Percentiles rank a stretch among this genome's conserved stretches.
Evolutionary conservation across 2,329 filamentous ascomycete species (phyloP).

Genomic region (Arthrinium phaeospermum): DNA sequence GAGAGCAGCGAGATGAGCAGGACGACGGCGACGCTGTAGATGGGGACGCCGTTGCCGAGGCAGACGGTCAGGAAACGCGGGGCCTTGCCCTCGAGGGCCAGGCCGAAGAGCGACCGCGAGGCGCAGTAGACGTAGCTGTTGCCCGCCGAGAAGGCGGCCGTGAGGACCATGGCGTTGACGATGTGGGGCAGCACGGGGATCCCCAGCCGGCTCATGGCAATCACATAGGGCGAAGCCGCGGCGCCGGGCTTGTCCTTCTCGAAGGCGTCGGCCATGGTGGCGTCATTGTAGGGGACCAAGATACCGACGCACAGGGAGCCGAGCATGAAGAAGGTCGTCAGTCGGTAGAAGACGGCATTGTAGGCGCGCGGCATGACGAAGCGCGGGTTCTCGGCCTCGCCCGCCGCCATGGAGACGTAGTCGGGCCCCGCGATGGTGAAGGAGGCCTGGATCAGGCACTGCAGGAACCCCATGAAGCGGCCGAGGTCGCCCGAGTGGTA

Average conservation of each 20-base stretch:
- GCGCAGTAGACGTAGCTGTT: slow-evolving; percentile 74
- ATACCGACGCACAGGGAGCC: slow-evolving; percentile 76
- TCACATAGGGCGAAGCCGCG: slow-evolving; percentile 70
- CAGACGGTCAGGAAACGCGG: slow-evolving; percentile 65
- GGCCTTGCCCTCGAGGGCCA: slow-evolving; percentile 72
- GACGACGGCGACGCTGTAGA: slow-evolving; percentile 73
- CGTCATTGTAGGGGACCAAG: slow-evolving; percentile 72
- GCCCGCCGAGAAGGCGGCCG: slow-evolving; percentile 69
- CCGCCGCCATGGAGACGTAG: slow-evolving; percentile 66
- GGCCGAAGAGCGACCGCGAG: slow-evolving; percentile 70
- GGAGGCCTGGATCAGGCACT: slow-evolving; percentile 74
- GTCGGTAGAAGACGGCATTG: slow-evolving; percentile 79
- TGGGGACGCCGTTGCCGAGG: slow-evolving; percentile 70
- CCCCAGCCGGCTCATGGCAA: slow-evolving; percentile 70
- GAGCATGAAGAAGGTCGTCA: slow-evolving; percentile 77
- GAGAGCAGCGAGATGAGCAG: slow-evolving; percentile 72
- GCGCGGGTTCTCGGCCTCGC: slow-evolving; percentile 74
- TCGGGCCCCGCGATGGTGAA: slow-evolving; percentile 69
- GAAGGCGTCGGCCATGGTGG: slow-evolving; percentile 66
- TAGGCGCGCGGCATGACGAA: slow-evolving; percentile 74
- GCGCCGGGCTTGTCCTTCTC: slow-evolving; percentile 65
- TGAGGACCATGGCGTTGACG: slow-evolving; percentile 75
- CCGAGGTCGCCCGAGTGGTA: slow-evolving; percentile 70
- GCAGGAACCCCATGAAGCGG: slow-evolving; percentile 76
- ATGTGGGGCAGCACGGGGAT: slow-evolving; percentile 71